Conservation (phyloP, 495 filamentous ascomycete genomes). For the Thozetella sp. region DNA sequence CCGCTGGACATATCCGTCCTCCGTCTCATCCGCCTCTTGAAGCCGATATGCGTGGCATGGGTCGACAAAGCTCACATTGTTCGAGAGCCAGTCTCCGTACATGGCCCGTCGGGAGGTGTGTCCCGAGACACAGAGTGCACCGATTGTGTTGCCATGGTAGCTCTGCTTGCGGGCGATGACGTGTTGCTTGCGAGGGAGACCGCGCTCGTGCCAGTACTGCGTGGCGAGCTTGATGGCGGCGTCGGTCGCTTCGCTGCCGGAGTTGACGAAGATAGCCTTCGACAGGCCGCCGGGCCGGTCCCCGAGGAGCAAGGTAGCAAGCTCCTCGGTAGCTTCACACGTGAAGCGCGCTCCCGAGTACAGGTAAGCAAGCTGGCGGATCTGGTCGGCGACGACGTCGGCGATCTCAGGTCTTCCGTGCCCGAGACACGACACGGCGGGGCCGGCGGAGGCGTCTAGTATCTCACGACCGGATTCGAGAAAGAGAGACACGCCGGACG, state of each 20-base stretch:
- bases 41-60: not conserved
- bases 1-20: not conserved
- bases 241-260: constrained; percentile 62
- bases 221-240: constrained; percentile 63
- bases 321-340: constrained; percentile 9
- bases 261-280: constrained; percentile 7
- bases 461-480: not conserved
- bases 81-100: constrained; percentile 57
- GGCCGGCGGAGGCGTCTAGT: not conserved
- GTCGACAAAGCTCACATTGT: constrained; percentile 52
- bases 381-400: not conserved
- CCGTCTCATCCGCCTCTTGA: not conserved
- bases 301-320: constrained; percentile 2
- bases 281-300: constrained; percentile 5
- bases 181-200: constrained; percentile 23
- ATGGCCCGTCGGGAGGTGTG: constrained; percentile 55
- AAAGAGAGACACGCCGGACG: not conserved
- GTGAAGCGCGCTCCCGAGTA: constrained; percentile 8
- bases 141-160: constrained; percentile 66
- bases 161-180: constrained; percentile 61
- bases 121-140: constrained; percentile 56
- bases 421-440: not conserved
- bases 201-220: constrained; percentile 58
- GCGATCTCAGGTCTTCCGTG: not conserved
- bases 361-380: not conserved